These are phyloP conservation scores for Xylariaceae sp. DNA, from an alignment of 2,329 filamentous ascomycete species.

Conservation along the genomic window DNA sequence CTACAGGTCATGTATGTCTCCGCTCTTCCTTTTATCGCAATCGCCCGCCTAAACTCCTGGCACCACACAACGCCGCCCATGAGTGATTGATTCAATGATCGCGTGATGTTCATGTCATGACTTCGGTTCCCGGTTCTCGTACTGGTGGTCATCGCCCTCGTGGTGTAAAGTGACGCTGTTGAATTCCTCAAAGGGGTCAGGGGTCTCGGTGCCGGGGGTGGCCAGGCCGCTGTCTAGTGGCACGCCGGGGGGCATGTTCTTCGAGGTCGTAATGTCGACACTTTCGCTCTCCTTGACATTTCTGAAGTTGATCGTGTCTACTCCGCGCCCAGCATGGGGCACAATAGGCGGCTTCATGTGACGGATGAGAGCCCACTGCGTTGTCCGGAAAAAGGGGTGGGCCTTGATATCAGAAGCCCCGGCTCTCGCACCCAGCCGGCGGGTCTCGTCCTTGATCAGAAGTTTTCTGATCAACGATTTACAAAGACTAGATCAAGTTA, in stretches of 20 bases:
- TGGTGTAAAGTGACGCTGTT: constrained; percentile 97
- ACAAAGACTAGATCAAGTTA: constrained; percentile 59
- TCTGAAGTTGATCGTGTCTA: constrained; percentile 94
- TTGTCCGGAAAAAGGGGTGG: constrained; percentile 92
- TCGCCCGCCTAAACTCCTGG: neutral
- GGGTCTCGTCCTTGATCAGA: constrained; percentile 94
- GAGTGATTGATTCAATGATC: constrained; percentile 1
- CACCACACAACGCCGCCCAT: constrained; percentile 1
- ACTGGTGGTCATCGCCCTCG: constrained; percentile 63
- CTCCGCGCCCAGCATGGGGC: constrained; percentile 78
- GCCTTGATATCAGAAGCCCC: constrained; percentile 95
- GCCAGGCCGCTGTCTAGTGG: constrained; percentile 78
- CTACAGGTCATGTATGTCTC: too few species aligned
- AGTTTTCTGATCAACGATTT: constrained; percentile 95
- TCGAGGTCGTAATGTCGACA: constrained; percentile 69
- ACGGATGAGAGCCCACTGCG: constrained; percentile 92
- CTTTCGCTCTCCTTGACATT: constrained; percentile 97
- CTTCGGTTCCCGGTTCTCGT: neutral
- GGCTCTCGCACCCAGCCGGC: constrained; percentile 84
- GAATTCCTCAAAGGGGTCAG: constrained; percentile 96
- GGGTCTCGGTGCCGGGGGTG: constrained; percentile 73
- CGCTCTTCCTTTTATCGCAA: neutral
- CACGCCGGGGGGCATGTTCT: constrained; percentile 61
- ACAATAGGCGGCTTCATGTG: constrained; percentile 98
- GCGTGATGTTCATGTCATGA: neutral